Conservation (phyloP, 495 filamentous ascomycete species). For the Aspergillus homomorphus region DNA sequence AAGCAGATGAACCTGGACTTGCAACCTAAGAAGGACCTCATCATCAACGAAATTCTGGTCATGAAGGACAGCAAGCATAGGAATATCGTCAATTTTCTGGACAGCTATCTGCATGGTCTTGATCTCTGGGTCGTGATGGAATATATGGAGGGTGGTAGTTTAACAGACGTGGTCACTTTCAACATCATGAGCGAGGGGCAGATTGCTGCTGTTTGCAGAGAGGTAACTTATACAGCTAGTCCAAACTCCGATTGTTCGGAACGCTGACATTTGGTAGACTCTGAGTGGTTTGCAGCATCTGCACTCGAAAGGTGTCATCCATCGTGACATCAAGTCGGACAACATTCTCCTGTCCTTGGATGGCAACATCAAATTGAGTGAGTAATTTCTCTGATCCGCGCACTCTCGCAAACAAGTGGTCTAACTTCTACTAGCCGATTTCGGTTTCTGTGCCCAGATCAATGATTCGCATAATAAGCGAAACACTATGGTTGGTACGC, state of each 20-base stretch:
- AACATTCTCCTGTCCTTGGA: conserved; percentile 95
- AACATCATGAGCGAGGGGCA: conserved; percentile 98
- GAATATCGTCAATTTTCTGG: conserved; percentile 99
- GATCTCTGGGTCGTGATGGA: conserved; percentile 99
- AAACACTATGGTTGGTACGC: conserved; percentile 98
- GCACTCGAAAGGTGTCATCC: conserved; percentile 96
- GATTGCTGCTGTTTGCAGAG: conserved; percentile 91
- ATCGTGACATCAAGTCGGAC: conserved; percentile 98
- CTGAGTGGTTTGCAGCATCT: conserved; percentile 89
- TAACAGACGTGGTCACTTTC: conserved; percentile 97
- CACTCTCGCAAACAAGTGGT: neutral
- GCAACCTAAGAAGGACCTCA: conserved; percentile 97
- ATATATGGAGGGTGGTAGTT: conserved; percentile 96
- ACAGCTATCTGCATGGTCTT: conserved; percentile 83
- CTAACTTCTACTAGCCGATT: conserved; percentile 70
- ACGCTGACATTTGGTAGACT: conserved; percentile 47
- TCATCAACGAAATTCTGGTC: conserved; percentile 97
- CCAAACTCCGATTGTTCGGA: neutral
- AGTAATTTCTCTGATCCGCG: conserved; percentile 31
- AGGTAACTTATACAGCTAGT: conserved; percentile 49
- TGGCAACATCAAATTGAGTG: conserved; percentile 96
- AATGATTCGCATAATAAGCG: conserved; percentile 96
- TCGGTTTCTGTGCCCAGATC: conserved; percentile 98
- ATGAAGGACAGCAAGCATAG: conserved; percentile 99
- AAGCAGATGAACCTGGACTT: conserved; percentile 99